These are phyloP conservation scores for Oryza rufipogon DNA, from an alignment of 176 grass and related monocot species.

Conservation along the genomic window DNA sequence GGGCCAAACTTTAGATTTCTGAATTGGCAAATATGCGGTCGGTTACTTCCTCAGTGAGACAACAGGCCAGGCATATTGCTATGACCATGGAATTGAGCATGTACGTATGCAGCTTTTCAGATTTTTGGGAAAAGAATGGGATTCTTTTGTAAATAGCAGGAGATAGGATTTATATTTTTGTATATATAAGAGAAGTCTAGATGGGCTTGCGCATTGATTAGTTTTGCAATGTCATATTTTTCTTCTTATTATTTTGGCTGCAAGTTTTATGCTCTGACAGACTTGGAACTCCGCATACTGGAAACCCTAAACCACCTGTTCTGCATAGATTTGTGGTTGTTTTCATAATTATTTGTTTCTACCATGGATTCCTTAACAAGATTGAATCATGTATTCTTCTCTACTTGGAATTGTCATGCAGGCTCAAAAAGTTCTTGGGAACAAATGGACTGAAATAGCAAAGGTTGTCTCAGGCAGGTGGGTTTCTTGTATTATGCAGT, in stretches of 20 bases:
- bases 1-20: background rate
- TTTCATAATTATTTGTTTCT: background rate
- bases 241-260: background rate
- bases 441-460: constrained; percentile 98
- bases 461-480: constrained; percentile 97
- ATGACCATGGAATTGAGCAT: background rate
- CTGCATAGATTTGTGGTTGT: background rate
- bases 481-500: constrained; percentile 31
- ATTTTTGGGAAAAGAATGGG: background rate
- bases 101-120: background rate
- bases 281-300: background rate
- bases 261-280: constrained; percentile 16
- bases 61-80: background rate
- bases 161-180: background rate
- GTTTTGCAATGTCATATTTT: constrained; percentile 13
- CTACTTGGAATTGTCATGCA: constrained; percentile 48
- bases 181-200: background rate
- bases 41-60: background rate
- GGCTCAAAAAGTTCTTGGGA: constrained; percentile 94
- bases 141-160: background rate
- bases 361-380: background rate
- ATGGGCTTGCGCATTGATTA: constrained; percentile 10
- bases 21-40: background rate
- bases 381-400: constrained; percentile 20
- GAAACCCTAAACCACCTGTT: constrained; percentile 18